These are phyloP conservation scores for Lactarius hengduanensis DNA, from an alignment of 768 basidiomycete genomes.

Conservation along the genomic window DNA sequence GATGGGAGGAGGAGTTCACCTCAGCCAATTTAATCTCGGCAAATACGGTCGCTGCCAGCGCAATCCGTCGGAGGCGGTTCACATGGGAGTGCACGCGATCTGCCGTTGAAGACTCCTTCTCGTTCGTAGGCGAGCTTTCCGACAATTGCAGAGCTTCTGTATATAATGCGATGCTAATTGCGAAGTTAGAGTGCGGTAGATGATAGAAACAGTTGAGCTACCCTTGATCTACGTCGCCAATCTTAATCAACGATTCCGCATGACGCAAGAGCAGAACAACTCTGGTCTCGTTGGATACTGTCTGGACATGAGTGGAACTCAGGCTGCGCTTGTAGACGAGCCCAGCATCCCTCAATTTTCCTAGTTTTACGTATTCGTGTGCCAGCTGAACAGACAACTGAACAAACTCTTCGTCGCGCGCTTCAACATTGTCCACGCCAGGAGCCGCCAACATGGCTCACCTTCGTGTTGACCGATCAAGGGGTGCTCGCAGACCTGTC, in stretches of 20 bases:
- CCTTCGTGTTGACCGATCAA: slow-evolving; percentile 43
- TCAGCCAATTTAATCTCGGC: slow-evolving; percentile 65
- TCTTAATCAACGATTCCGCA: slow-evolving; percentile 60
- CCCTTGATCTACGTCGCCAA: slow-evolving; percentile 63
- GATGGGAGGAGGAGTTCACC: slow-evolving; percentile 39
- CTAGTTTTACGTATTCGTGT: slow-evolving; percentile 75
- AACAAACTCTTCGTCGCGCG: slow-evolving; percentile 52
- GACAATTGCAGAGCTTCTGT: slow-evolving; percentile 56
- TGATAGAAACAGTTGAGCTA: slow-evolving; percentile 32
- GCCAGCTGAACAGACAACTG: slow-evolving; percentile 68
- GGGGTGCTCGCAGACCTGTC: slow-evolving; percentile 21
- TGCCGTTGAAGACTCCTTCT: slow-evolving; percentile 49
- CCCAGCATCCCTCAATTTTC: slow-evolving; percentile 66
- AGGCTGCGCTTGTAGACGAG: slow-evolving; percentile 61
- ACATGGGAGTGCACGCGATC: slow-evolving; percentile 61
- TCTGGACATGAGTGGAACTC: slow-evolving; percentile 43
- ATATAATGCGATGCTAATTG: slow-evolving; percentile 50
- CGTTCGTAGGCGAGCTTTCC: slow-evolving; percentile 40
- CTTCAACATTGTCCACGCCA: not conserved
- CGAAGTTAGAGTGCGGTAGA: not conserved
- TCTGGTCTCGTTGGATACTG: slow-evolving; percentile 51
- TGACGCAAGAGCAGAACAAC: slow-evolving; percentile 60
- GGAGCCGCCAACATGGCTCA: slow-evolving; percentile 33
- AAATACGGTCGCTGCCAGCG: slow-evolving; percentile 68
- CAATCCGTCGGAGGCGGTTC: slow-evolving; percentile 61